Base-by-base conservation (phyloP, 176 grass and related monocot genomes). In the Cenchrus fungigraminus region DNA sequence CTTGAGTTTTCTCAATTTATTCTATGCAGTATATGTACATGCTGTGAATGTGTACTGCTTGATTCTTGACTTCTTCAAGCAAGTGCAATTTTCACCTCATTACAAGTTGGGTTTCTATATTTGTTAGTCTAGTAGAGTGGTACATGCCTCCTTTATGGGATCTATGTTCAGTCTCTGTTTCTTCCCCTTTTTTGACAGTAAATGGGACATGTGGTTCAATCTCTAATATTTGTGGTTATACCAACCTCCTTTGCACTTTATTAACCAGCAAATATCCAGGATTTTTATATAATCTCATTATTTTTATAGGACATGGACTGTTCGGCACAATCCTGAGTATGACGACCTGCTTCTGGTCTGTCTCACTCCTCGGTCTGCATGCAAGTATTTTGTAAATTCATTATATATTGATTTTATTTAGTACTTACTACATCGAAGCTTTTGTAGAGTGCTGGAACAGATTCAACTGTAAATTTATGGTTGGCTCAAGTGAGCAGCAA, bases 401-500 rank as follows among this genome's bases (percentile, higher is more conserved):
- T 78, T 31, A 14, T 72, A 20, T 78, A 67, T 80, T 32, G 44
- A 11, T 79, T 83, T 78, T 43, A 66, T 46, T 65, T 49, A 65
- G 66, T 87, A 29, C 77, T 90, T 37, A 93, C 68, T 66, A 50
- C 22, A 79, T 64, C 71, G 37, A 56, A 83, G 80, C n/a, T 80
- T 84, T 25, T 76, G 29, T 85, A 99, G 97, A 99, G 97, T 96
- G 90, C 91, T 74, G 97, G 97, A 83, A 99, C 97, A 61, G 97
- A 99, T 92, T 99, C 97, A 81, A 90, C 97, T 76, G 90, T 99
- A 68, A 96, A 99, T 90, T 92, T 99, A 76, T 99, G 97, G 93
- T 83, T 91, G 80, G 93, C 90, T 87, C 68, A 82, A 86, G 82
- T 86, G 86, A 59, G 82, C 71, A 88, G 51, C 65, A 84, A 94